Evolutionary conservation across 805 yeast genomes (phyloP).

Genomic region (Candida argentea): DNA sequence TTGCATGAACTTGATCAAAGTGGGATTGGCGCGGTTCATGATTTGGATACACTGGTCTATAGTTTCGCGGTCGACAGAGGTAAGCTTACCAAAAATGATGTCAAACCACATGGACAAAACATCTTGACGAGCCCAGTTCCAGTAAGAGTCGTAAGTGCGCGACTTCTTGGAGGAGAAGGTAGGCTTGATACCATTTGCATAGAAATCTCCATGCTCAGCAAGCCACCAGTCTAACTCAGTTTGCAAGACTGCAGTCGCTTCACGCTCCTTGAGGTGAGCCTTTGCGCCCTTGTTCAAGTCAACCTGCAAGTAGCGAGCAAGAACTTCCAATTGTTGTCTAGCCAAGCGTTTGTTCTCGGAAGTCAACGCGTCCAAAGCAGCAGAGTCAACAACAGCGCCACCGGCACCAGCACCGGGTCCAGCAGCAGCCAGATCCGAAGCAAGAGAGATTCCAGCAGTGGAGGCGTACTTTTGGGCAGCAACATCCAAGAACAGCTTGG

Average conservation of each 20-base stretch:
- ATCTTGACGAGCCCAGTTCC: slow-evolving; percentile 99
- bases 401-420: slow-evolving; percentile 54
- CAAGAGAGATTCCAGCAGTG: slow-evolving; percentile 64
- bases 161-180: slow-evolving; percentile 88
- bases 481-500: slow-evolving; percentile 79
- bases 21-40: slow-evolving; percentile 94
- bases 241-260: slow-evolving; percentile 75
- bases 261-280: slow-evolving; percentile 71
- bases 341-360: slow-evolving; percentile 64
- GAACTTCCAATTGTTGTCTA: slow-evolving; percentile 74
- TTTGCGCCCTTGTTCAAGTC: slow-evolving; percentile 89
- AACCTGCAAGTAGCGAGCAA: slow-evolving; percentile 89
- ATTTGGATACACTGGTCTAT: slow-evolving; percentile 93
- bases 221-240: slow-evolving; percentile 86
- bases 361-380: slow-evolving; percentile 79
- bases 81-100: slow-evolving; percentile 86
- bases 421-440: slow-evolving; percentile 50
- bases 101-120: slow-evolving; percentile 88
- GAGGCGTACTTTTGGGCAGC: slow-evolving; percentile 81
- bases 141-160: slow-evolving; percentile 91
- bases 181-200: slow-evolving; percentile 85
- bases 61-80: slow-evolving; percentile 90
- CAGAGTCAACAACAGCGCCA: slow-evolving; percentile 87
- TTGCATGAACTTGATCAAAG: slow-evolving; percentile 93
- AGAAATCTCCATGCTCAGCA: slow-evolving; percentile 78